These are phyloP conservation scores for Sclerotiophoma versabilis DNA, from an alignment of 2,329 filamentous ascomycete genomes.

Conservation along the genomic window DNA sequence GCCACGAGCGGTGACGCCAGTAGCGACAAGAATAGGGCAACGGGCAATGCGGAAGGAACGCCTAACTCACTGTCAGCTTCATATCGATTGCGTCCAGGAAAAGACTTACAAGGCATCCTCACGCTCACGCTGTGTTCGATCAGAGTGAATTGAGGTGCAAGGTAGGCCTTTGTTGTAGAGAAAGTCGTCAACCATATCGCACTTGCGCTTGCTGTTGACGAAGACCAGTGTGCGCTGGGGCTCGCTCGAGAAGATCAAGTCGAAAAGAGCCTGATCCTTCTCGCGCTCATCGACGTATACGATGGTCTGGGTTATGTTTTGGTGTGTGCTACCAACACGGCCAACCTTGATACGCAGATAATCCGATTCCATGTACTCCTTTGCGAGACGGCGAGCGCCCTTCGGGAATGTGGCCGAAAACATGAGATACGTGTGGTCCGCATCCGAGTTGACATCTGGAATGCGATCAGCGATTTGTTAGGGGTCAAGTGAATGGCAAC, in stretches of 20 bases:
- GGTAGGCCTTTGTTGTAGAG: constrained; percentile 82
- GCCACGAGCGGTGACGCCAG: constrained; percentile 85
- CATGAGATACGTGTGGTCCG: constrained; percentile 74
- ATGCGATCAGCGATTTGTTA: constrained; percentile 19
- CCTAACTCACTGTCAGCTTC: constrained; percentile 43
- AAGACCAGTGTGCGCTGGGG: constrained; percentile 88
- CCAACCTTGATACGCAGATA: constrained; percentile 86
- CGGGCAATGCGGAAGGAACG: constrained; percentile 79
- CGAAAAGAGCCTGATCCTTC: constrained; percentile 76
- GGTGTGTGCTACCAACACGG: constrained; percentile 81
- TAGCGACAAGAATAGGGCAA: constrained; percentile 82
- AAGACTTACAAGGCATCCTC: constrained; percentile 79
- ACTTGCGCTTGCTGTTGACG: constrained; percentile 79
- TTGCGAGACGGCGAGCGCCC: constrained; percentile 76
- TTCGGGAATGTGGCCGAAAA: constrained; percentile 96
- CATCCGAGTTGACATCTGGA: constrained; percentile 75
- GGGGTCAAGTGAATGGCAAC: constrained; percentile 14
- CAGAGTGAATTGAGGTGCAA: constrained; percentile 85
- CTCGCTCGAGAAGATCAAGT: constrained; percentile 72
- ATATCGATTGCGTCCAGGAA: not conserved
- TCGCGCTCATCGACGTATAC: constrained; percentile 68
- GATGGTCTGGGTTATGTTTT: constrained; percentile 81
- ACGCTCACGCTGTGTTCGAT: constrained; percentile 87
- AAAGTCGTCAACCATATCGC: constrained; percentile 87
- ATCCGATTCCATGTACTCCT: constrained; percentile 74